Evolutionary conservation across 352 stramenopile genomes (phyloP).

Genomic region (Elongisporangium anandrum): DNA sequence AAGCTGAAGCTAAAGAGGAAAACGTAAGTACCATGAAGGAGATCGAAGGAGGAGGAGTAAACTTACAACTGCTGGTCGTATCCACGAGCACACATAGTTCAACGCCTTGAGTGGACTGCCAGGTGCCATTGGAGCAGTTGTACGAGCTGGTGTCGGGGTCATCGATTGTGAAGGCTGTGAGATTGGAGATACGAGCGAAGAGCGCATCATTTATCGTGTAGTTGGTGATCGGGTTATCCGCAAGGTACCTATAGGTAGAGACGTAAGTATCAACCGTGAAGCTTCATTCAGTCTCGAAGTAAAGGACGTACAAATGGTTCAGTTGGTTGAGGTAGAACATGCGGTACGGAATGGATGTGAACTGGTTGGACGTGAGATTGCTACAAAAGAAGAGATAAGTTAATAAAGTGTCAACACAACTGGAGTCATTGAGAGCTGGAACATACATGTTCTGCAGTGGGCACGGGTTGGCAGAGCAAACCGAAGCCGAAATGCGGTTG

Average conservation of each 20-base stretch:
- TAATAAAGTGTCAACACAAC: not conserved
- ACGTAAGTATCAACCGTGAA: not conserved
- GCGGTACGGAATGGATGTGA: constrained; percentile 35
- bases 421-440: not conserved
- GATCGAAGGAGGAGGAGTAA: not conserved
- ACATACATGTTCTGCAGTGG: constrained; percentile 31
- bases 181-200: constrained; percentile 31
- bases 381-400: constrained; percentile 8
- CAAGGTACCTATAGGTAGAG: constrained; percentile 22
- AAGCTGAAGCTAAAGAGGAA: constrained; percentile 4
- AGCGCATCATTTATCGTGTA: constrained; percentile 34
- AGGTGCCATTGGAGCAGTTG: constrained; percentile 33
- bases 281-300: not conserved
- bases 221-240: constrained; percentile 40
- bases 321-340: constrained; percentile 43
- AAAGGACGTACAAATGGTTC: constrained; percentile 31
- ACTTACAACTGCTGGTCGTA: constrained; percentile 6
- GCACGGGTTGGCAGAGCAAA: constrained; percentile 43
- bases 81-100: constrained; percentile 33
- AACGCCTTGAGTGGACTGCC: constrained; percentile 23
- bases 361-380: constrained; percentile 35
- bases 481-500: constrained; percentile 39
- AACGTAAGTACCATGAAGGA: not conserved
- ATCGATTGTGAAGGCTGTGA: constrained; percentile 45
- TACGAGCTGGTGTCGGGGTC: constrained; percentile 16